These are phyloP conservation scores for Aurinia saxatilis DNA, from an alignment of 345 rosid genomes.

Conservation along the genomic window DNA sequence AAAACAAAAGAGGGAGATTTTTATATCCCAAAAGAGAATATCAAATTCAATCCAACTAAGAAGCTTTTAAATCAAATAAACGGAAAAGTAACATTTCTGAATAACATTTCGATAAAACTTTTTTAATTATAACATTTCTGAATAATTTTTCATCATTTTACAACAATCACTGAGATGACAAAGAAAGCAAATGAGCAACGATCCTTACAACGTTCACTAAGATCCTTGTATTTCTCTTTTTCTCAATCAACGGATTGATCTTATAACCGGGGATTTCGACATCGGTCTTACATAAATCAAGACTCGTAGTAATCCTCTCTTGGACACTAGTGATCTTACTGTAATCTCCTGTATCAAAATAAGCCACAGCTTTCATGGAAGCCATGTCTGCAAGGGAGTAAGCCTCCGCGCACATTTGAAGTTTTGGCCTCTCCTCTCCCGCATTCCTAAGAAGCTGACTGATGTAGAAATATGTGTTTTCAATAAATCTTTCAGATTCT, in stretches of 20 bases:
- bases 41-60: neutral
- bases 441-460: constrained; percentile 19
- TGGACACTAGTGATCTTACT: neutral
- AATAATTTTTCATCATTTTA: too few species aligned
- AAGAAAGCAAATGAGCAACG: neutral
- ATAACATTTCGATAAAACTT: too few species aligned
- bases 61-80: neutral
- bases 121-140: too few species aligned
- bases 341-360: neutral
- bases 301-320: neutral
- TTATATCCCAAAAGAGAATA: neutral
- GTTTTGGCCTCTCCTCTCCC: constrained; percentile 13
- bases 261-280: neutral
- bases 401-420: constrained; percentile 25
- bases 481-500: constrained; percentile 7
- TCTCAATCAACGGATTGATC: constrained; percentile 17
- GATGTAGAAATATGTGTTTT: constrained; percentile 20
- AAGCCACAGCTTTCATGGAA: constrained; percentile 1
- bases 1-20: too few species aligned
- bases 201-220: constrained; percentile 6
- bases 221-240: neutral
- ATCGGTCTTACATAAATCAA: constrained; percentile 18
- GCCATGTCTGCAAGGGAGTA: constrained; percentile 9
- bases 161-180: too few species aligned
- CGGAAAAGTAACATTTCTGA: too few species aligned